phyloP scores from a whole-genome alignment of 2,329 filamentous ascomycete genomes.

The Penicillium sp. region DNA sequence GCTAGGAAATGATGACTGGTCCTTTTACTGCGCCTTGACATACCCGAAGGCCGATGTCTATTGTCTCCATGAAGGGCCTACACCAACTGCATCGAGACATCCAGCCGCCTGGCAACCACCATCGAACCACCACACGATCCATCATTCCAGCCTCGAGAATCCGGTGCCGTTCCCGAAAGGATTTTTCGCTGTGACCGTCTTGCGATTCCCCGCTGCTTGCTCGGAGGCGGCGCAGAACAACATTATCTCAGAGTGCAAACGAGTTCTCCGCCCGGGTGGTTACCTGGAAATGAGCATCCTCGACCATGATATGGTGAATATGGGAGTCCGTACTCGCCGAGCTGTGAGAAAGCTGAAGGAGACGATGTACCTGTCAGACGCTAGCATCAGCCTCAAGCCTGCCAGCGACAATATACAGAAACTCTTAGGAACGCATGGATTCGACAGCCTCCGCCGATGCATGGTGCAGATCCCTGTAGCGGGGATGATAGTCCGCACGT shows the following conservation, averaged over 20 bases:
- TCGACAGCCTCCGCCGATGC: conserved; percentile 55
- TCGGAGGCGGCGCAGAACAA: conserved; percentile 50
- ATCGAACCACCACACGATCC: conserved; percentile 48
- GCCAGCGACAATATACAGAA: conserved; percentile 54
- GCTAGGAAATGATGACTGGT: conserved; percentile 58
- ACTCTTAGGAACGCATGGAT: conserved; percentile 50
- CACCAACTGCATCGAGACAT: conserved; percentile 39
- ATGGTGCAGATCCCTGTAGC: conserved; percentile 55
- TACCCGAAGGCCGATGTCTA: conserved; percentile 53
- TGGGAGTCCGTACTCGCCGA: conserved; percentile 52
- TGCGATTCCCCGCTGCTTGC: conserved; percentile 53
- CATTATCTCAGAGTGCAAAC: conserved; percentile 54
- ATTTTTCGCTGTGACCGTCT: conserved; percentile 51
- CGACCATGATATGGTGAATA: conserved; percentile 57
- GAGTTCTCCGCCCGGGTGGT: conserved; percentile 54
- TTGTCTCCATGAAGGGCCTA: conserved; percentile 44
- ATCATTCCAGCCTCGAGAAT: conserved; percentile 46
- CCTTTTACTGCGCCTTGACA: conserved; percentile 56
- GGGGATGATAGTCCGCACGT: conserved; percentile 48
- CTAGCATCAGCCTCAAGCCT: conserved; percentile 52
- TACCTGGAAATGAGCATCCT: conserved; percentile 55
- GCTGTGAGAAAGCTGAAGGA: conserved; percentile 53
- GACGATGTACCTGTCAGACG: conserved; percentile 48
- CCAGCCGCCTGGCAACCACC: conserved; percentile 50
- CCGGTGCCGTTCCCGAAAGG: conserved; percentile 53